These are phyloP conservation scores for Phascolomyces articulosus DNA, from an alignment of 371 early-diverging fungal species.

Conservation along the genomic window DNA sequence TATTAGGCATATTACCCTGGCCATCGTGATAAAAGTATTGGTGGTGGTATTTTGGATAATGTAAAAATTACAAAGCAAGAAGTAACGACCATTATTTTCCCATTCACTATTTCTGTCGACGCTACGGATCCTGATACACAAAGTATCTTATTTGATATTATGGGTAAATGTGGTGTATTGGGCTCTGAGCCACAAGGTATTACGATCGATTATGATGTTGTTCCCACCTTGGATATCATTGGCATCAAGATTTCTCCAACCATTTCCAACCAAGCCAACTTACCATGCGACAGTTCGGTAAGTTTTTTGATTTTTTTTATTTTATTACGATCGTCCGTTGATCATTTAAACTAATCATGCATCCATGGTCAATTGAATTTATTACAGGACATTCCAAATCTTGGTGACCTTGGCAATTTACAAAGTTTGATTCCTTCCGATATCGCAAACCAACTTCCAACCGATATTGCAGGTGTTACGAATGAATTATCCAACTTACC, in stretches of 20 bases:
- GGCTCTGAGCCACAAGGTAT: constrained; percentile 21
- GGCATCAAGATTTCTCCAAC: constrained; percentile 28
- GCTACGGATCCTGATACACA: constrained; percentile 31
- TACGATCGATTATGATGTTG: constrained; percentile 52
- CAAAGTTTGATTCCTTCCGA: constrained; percentile 10
- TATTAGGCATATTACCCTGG: constrained; percentile 65
- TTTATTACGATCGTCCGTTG: too few species aligned
- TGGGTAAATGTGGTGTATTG: constrained; percentile 49
- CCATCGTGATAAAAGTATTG: constrained; percentile 39
- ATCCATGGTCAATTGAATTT: too few species aligned
- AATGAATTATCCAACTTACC: neutral
- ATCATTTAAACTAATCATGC: too few species aligned
- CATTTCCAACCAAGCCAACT: constrained; percentile 11
- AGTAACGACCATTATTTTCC: constrained; percentile 48
- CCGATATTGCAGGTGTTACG: neutral
- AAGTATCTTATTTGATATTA: constrained; percentile 48
- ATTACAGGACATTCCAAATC: constrained; percentile 7
- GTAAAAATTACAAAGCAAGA: constrained; percentile 47
- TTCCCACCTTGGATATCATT: constrained; percentile 20
- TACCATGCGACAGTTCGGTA: constrained; percentile 21
- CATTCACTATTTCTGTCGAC: constrained; percentile 43
- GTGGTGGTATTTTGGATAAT: constrained; percentile 49
- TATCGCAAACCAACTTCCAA: neutral
- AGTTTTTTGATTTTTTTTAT: too few species aligned
- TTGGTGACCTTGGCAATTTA: neutral